A percentile compares a stretch with the other conserved stretches of the same genome.
Evolutionary conservation across 1,139 yeast species (phyloP).

Genomic region (Maudiozyma humilis): DNA sequence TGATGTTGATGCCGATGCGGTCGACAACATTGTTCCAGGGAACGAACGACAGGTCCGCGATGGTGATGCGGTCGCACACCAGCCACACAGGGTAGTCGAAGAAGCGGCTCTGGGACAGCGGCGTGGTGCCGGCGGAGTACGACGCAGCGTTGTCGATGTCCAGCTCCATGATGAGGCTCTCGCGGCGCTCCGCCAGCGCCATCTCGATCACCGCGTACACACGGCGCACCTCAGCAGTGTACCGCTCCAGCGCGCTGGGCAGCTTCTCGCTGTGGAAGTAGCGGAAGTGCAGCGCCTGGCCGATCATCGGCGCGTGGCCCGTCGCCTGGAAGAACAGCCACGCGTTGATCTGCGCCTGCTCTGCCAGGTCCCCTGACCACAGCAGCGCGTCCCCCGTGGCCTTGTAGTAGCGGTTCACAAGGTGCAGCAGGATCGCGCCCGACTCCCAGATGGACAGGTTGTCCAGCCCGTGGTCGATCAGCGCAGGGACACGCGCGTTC

Average conservation of each 20-base stretch:
- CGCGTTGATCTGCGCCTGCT: slow-evolving; percentile 77
- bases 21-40: slow-evolving; percentile 97
- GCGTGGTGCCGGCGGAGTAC: slow-evolving; percentile 82
- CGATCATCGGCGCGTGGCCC: slow-evolving; percentile 97
- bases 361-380: slow-evolving; percentile 73
- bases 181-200: slow-evolving; percentile 91
- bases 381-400: slow-evolving; percentile 68
- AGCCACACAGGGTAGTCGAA: slow-evolving; percentile 94
- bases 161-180: slow-evolving; percentile 80
- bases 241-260: slow-evolving; percentile 83
- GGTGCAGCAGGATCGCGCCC: slow-evolving; percentile 78
- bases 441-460: slow-evolving; percentile 88
- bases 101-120: slow-evolving; percentile 74
- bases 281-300: slow-evolving; percentile 90
- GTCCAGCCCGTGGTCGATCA: slow-evolving; percentile 76
- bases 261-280: slow-evolving; percentile 84
- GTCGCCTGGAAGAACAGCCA: slow-evolving; percentile 95
- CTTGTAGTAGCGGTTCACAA: slow-evolving; percentile 58
- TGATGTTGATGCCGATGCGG: slow-evolving; percentile 79
- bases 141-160: slow-evolving; percentile 87
- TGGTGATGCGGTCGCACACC: slow-evolving; percentile 82
- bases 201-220: slow-evolving; percentile 92
- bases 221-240: slow-evolving; percentile 86
- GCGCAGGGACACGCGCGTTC: slow-evolving; percentile 89
- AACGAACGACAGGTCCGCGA: slow-evolving; percentile 86